A percentile compares a stretch with the other conserved stretches of the same genome.
Conservation (phyloP, 768 basidiomycete species). For the Kwoniella heveanensis region DNA sequence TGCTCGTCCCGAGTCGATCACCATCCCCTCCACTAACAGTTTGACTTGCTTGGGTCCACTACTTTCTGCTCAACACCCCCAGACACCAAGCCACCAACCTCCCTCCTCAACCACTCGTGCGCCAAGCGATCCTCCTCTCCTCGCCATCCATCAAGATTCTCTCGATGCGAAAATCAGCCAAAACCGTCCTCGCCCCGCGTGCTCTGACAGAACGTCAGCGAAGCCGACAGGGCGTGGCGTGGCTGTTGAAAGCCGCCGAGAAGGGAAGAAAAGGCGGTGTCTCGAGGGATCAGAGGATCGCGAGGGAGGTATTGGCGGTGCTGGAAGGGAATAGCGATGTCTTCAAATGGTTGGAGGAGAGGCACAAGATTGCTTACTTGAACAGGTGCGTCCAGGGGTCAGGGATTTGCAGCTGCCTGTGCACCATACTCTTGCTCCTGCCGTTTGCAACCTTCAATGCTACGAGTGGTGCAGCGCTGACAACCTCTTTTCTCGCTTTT, state of each 20-base stretch:
- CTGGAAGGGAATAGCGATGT: slow-evolving; percentile 65
- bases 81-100: slow-evolving; percentile 74
- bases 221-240: slow-evolving; percentile 67
- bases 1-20: too few species aligned
- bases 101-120: slow-evolving; percentile 77
- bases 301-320: slow-evolving; percentile 73
- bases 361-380: slow-evolving; percentile 72
- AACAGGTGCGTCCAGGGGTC: slow-evolving; percentile 59
- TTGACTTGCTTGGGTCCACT: too few species aligned
- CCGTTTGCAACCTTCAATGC: too few species aligned
- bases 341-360: slow-evolving; percentile 65
- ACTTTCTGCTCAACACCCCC: not conserved
- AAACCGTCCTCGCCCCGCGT: slow-evolving; percentile 67
- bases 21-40: too few species aligned
- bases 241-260: slow-evolving; percentile 70
- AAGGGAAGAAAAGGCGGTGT: slow-evolving; percentile 63
- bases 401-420: too few species aligned
- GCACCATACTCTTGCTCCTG: too few species aligned
- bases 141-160: slow-evolving; percentile 70
- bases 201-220: slow-evolving; percentile 81
- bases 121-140: slow-evolving; percentile 68
- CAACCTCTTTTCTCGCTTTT: not conserved
- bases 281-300: slow-evolving; percentile 66
- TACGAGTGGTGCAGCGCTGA: too few species aligned
- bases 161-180: slow-evolving; percentile 66